Evolutionary conservation across 768 basidiomycete genomes (phyloP).

Genomic region (Ramaria sp.): DNA sequence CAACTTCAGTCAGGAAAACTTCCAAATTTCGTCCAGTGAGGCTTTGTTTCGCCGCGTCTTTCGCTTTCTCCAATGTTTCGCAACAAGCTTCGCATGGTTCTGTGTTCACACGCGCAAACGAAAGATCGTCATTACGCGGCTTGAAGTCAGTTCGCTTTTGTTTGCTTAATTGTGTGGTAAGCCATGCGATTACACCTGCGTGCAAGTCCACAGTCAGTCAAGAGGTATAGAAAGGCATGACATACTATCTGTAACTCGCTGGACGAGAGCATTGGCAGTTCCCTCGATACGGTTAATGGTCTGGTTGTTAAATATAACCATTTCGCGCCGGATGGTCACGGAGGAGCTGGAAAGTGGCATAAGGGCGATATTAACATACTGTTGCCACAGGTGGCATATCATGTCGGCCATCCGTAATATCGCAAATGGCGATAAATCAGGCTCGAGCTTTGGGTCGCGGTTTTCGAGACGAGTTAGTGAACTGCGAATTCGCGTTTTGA

Average conservation of each 20-base stretch:
- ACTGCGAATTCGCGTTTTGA: slow-evolving; percentile 26
- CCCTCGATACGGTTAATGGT: slow-evolving; percentile 78
- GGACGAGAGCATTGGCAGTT: slow-evolving; percentile 66
- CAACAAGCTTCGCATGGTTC: slow-evolving; percentile 86
- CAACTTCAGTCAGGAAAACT: slow-evolving; percentile 85
- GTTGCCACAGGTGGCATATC: slow-evolving; percentile 94
- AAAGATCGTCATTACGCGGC: slow-evolving; percentile 90
- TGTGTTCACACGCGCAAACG: slow-evolving; percentile 89
- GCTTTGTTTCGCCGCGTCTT: slow-evolving; percentile 62
- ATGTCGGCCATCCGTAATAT: slow-evolving; percentile 69
- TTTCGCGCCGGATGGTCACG: slow-evolving; percentile 82
- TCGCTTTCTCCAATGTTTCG: slow-evolving; percentile 71
- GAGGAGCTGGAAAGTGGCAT: slow-evolving; percentile 79
- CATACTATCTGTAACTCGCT: slow-evolving; percentile 74
- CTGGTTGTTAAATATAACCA: slow-evolving; percentile 87
- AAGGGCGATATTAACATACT: slow-evolving; percentile 84
- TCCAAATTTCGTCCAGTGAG: slow-evolving; percentile 91
- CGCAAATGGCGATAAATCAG: slow-evolving; percentile 55
- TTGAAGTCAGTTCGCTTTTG: slow-evolving; percentile 97
- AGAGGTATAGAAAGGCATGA: slow-evolving; percentile 4
- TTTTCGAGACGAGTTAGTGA: slow-evolving; percentile 60
- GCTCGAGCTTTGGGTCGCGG: slow-evolving; percentile 69
- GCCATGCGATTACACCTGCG: slow-evolving; percentile 65
- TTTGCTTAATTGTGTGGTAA: slow-evolving; percentile 66
- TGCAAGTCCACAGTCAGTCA: background rate